Evolutionary conservation across 495 filamentous ascomycete genomes (phyloP).

Genomic region (Daldinia vernicosa): DNA sequence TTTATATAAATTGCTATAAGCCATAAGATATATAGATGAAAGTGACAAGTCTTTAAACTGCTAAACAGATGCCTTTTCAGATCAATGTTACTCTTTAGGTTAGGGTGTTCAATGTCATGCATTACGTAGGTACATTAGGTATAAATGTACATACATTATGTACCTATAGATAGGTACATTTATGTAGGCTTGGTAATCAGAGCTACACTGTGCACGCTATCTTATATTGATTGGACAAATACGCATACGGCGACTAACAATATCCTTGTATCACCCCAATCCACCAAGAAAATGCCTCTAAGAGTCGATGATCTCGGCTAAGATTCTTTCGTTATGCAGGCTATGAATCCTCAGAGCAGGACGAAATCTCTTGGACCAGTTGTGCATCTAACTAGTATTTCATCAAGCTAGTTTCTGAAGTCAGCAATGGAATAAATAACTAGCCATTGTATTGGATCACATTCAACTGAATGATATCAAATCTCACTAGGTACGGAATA

Average conservation of each 20-base stretch:
- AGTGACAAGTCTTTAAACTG: neutral
- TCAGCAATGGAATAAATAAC: neutral
- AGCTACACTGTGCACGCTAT: conserved; percentile 26
- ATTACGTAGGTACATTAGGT: no score
- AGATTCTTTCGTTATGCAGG: conserved; percentile 33
- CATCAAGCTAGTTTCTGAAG: conserved; percentile 1
- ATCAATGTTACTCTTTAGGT: neutral
- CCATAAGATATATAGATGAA: neutral
- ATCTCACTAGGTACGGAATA: no score
- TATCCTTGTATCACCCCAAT: conserved; percentile 21
- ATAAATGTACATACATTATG: no score
- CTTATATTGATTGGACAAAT: conserved; percentile 20
- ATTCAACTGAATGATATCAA: neutral
- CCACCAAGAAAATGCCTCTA: conserved; percentile 37
- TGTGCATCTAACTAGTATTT: neutral
- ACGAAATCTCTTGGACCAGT: neutral
- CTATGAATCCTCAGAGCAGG: conserved; percentile 30
- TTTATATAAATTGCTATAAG: neutral
- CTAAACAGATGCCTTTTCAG: neutral
- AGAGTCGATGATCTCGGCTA: conserved; percentile 29
- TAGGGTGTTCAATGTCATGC: no score
- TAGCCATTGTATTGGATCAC: conserved; percentile 3
- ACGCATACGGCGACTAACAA: conserved; percentile 16
- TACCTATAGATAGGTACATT: neutral
- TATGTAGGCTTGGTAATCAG: conserved; percentile 19